These are phyloP conservation scores for Irpex sp. DNA, from an alignment of 1,284 basidiomycete genomes.

Conservation along the genomic window DNA sequence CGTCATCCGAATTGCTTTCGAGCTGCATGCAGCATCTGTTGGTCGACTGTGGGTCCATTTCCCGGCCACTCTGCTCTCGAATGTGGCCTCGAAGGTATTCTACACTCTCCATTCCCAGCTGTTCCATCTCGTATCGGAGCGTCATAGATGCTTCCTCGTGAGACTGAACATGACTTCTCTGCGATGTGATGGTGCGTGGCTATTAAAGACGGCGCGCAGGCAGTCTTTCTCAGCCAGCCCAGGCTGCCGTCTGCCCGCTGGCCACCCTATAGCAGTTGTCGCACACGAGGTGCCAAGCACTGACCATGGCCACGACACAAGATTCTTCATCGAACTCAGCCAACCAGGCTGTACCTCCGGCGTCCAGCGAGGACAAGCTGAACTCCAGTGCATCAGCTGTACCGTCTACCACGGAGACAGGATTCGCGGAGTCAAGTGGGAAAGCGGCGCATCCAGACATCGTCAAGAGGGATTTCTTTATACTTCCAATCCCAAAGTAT, in stretches of 20 bases:
- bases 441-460: not conserved
- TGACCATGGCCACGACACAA: not conserved
- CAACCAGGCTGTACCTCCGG: not conserved
- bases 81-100: too few species aligned
- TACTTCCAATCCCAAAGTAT: conserved; percentile 73
- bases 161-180: not conserved
- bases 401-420: not conserved
- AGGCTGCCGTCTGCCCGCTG: not conserved
- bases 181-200: not conserved
- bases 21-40: too few species aligned
- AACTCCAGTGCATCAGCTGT: not conserved
- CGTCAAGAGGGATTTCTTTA: conserved; percentile 55
- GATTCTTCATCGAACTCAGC: not conserved
- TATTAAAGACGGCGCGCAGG: not conserved
- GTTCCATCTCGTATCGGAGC: not conserved
- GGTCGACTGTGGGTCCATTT: too few species aligned
- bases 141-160: not conserved
- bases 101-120: too few species aligned
- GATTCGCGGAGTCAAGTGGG: not conserved
- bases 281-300: not conserved
- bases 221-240: not conserved
- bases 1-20: too few species aligned
- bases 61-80: too few species aligned
- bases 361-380: not conserved
- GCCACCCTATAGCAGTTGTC: not conserved